Evolutionary conservation across 2,329 filamentous ascomycete species (phyloP).

Genomic region (Ophiostoma pallidulum): DNA sequence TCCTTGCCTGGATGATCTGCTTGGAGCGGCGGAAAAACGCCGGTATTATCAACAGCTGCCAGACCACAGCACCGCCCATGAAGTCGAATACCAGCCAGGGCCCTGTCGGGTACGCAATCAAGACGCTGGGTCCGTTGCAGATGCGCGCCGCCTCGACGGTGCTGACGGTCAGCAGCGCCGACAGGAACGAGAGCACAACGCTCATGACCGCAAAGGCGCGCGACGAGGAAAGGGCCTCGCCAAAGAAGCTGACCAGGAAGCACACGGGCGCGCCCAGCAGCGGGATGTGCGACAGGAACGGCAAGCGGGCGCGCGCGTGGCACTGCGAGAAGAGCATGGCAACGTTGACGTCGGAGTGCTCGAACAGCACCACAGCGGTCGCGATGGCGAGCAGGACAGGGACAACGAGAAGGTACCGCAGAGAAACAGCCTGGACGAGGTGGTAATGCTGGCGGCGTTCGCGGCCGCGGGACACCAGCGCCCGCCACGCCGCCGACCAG

Average conservation of each 20-base stretch:
- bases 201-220: constrained; percentile 34
- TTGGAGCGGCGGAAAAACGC: constrained; percentile 37
- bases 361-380: constrained; percentile 33
- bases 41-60: constrained; percentile 42
- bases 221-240: constrained; percentile 29
- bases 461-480: background rate
- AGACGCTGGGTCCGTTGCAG: constrained; percentile 24
- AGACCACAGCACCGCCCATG: constrained; percentile 39
- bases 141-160: constrained; percentile 41
- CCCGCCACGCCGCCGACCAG: background rate
- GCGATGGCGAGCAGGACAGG: constrained; percentile 37
- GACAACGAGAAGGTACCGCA: constrained; percentile 43
- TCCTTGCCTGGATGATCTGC: constrained; percentile 24
- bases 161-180: constrained; percentile 38
- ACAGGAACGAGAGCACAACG: constrained; percentile 35
- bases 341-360: constrained; percentile 41
- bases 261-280: constrained; percentile 37
- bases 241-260: constrained; percentile 42
- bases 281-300: constrained; percentile 34
- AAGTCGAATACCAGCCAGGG: constrained; percentile 40
- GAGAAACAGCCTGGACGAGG: constrained; percentile 18
- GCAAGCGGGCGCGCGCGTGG: constrained; percentile 37
- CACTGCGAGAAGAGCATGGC: constrained; percentile 45
- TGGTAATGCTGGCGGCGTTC: background rate
- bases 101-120: constrained; percentile 27